phyloP scores from a whole-genome alignment of 1,284 basidiomycete species.

The Leccinum subatratum region DNA sequence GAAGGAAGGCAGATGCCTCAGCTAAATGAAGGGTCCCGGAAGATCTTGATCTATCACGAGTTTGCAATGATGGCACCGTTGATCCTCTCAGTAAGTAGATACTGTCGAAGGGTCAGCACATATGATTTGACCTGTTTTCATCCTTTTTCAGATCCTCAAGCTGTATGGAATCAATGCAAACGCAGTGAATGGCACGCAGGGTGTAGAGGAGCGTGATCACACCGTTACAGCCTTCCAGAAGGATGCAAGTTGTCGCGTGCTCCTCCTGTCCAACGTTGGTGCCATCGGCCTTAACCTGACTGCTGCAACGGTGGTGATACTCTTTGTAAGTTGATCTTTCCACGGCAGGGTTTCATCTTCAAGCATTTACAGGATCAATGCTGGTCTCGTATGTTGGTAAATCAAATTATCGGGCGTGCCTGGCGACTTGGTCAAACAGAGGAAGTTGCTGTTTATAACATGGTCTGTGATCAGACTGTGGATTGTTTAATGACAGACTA shows the following conservation, averaged over 20 bases:
- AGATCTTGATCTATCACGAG: constrained; percentile 11
- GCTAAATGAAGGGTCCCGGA: background rate
- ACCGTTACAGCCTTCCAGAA: constrained; percentile 4
- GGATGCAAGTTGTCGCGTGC: background rate
- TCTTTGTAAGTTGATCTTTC: constrained; percentile 7
- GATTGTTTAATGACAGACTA: constrained; percentile 16
- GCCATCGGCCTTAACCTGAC: constrained; percentile 12
- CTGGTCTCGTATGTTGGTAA: constrained; percentile 12
- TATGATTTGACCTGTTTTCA: too few species aligned
- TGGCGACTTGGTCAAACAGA: constrained; percentile 14
- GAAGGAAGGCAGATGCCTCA: background rate
- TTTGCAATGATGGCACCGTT: constrained; percentile 14
- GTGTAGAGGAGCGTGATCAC: background rate
- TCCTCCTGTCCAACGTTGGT: constrained; percentile 13
- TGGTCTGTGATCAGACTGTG: constrained; percentile 14
- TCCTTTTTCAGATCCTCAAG: constrained; percentile 2
- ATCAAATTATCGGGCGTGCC: constrained; percentile 13
- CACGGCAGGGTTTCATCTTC: background rate
- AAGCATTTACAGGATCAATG: constrained; percentile 10
- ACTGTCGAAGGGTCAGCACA: background rate
- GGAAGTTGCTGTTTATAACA: constrained; percentile 6
- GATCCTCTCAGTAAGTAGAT: constrained; percentile 9
- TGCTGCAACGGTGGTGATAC: constrained; percentile 12
- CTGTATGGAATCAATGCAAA: constrained; percentile 5
- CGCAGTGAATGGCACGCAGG: constrained; percentile 11